Percentiles rank a stretch among this genome's conserved stretches.
Evolutionary conservation across 768 basidiomycete genomes (phyloP).

Genomic region (Cantharellus cinnabarinus): DNA sequence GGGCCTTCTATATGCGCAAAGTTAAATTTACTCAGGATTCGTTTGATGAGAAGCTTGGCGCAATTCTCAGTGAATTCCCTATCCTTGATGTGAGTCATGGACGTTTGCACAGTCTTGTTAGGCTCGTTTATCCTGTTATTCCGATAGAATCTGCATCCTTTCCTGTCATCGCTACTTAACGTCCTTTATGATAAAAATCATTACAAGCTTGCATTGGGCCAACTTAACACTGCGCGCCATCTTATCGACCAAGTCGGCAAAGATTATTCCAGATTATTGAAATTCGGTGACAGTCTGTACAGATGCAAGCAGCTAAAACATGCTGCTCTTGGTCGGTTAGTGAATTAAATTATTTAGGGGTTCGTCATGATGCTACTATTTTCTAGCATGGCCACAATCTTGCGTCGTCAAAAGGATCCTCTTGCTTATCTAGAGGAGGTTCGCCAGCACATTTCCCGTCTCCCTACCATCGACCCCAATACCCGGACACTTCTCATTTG

Average conservation of each 20-base stretch:
- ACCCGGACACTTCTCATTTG: slow-evolving; percentile 94
- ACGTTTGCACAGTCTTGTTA: too few species aligned
- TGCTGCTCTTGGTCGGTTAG: slow-evolving; percentile 89
- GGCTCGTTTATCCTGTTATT: too few species aligned
- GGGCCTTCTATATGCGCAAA: slow-evolving; percentile 98
- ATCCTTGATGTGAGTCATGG: slow-evolving; percentile 67
- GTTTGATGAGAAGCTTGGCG: slow-evolving; percentile 87
- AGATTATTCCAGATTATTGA: slow-evolving; percentile 89
- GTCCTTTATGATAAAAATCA: slow-evolving; percentile 99
- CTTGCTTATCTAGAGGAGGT: slow-evolving; percentile 98
- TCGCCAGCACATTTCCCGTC: slow-evolving; percentile 94
- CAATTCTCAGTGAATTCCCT: slow-evolving; percentile 90
- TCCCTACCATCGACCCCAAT: slow-evolving; percentile 94
- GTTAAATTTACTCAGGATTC: slow-evolving; percentile 97
- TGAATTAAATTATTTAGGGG: slow-evolving; percentile 7
- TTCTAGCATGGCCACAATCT: slow-evolving; percentile 91
- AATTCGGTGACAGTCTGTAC: slow-evolving; percentile 95
- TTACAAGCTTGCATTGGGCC: slow-evolving; percentile 95
- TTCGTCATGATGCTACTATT: background rate
- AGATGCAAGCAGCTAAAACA: slow-evolving; percentile 97
- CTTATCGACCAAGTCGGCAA: slow-evolving; percentile 93
- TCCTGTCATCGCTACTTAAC: slow-evolving; percentile 87
- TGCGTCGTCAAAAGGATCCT: slow-evolving; percentile 96
- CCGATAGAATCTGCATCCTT: slow-evolving; percentile 74
- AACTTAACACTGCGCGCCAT: slow-evolving; percentile 87